phyloP scores from a whole-genome alignment of 495 filamentous ascomycete genomes.

The Lophium mytilinum region DNA sequence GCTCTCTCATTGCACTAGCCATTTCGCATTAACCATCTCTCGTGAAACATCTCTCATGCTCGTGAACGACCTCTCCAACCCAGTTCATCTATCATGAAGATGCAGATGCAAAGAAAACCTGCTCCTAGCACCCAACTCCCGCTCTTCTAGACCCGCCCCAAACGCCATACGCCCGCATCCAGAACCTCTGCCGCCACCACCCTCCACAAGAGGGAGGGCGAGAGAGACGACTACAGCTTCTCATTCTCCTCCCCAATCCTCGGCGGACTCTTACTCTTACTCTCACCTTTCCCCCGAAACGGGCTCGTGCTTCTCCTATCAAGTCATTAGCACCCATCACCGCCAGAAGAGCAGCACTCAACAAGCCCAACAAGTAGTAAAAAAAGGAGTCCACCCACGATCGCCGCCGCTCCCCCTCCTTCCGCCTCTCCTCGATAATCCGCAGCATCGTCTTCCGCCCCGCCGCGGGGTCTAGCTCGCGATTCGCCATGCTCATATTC shows the following conservation, averaged over 20 bases:
- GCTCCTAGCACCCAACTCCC: too few relatives aligned
- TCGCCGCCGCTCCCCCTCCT: conserved; percentile 73
- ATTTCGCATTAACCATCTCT: too few relatives aligned
- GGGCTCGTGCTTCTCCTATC: conserved; percentile 27
- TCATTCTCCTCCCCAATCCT: conserved; percentile 34
- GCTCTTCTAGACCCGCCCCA: too few relatives aligned
- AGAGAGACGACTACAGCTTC: not conserved
- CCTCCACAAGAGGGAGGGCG: too few relatives aligned
- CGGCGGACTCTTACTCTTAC: conserved; percentile 27
- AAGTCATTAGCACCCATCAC: not conserved
- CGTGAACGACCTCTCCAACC: too few relatives aligned
- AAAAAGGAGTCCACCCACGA: conserved; percentile 48
- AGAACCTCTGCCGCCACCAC: too few relatives aligned
- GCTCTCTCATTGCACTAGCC: too few relatives aligned
- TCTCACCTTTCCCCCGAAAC: conserved; percentile 5
- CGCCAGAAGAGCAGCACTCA: not conserved
- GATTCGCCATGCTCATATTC: conserved; percentile 84
- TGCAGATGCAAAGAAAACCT: too few relatives aligned
- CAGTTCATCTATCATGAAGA: too few relatives aligned
- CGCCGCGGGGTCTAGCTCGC: conserved; percentile 63
- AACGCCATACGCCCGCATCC: too few relatives aligned
- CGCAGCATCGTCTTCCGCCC: conserved; percentile 81
- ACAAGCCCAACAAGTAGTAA: not conserved
- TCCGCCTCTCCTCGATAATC: conserved; percentile 72
- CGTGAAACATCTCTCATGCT: too few relatives aligned